These are phyloP conservation scores for Xylaria castorea DNA, from an alignment of 495 filamentous ascomycete genomes.

Conservation along the genomic window DNA sequence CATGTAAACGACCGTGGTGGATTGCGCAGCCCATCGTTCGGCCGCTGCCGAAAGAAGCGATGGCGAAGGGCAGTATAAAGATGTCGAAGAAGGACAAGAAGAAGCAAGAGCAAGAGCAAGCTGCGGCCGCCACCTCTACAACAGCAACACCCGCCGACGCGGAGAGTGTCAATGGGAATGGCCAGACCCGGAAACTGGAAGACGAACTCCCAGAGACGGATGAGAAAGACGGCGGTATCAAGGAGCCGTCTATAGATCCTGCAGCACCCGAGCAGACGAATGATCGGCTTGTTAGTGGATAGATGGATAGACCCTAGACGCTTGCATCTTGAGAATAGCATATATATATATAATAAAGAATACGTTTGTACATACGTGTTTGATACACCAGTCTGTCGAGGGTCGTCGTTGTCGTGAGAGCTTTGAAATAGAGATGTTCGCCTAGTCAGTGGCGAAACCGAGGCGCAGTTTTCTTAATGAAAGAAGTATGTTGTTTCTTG, in stretches of 20 bases:
- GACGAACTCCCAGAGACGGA: slow-evolving; percentile 39
- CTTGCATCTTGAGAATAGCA: not conserved
- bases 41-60: slow-evolving; percentile 86
- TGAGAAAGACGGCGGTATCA: slow-evolving; percentile 36
- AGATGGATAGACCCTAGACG: slow-evolving; percentile 26
- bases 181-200: slow-evolving; percentile 34
- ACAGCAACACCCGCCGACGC: not conserved
- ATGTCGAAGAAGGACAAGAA: slow-evolving; percentile 62
- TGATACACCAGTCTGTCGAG: not conserved
- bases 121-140: slow-evolving; percentile 17
- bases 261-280: slow-evolving; percentile 24
- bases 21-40: slow-evolving; percentile 89
- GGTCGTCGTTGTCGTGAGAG: not conserved
- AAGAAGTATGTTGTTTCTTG: not conserved
- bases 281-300: slow-evolving; percentile 42
- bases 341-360: slow-evolving; percentile 1
- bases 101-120: slow-evolving; percentile 35
- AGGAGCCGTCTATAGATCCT: slow-evolving; percentile 36
- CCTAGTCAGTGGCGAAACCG: not conserved
- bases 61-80: slow-evolving; percentile 78
- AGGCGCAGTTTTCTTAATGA: not conserved
- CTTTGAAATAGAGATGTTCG: not conserved
- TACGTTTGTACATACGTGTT: not conserved
- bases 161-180: not conserved
- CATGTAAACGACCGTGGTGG: slow-evolving; percentile 86